Evolutionary conservation across 495 filamentous ascomycete genomes (phyloP).

Genomic region (Amorphotheca resinae): DNA sequence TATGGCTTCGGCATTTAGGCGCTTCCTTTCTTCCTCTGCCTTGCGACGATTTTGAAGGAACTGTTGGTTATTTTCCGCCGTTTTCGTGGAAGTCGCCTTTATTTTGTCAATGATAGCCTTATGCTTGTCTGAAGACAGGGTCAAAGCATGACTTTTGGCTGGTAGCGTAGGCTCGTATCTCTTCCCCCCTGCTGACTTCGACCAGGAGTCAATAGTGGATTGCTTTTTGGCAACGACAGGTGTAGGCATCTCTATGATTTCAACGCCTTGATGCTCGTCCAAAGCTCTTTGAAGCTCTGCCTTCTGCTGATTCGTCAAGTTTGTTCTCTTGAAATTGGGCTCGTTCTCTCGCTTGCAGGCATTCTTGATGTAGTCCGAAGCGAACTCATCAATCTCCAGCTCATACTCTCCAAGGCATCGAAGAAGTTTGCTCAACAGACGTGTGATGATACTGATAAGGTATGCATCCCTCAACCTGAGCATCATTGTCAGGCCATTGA

Average conservation of each 20-base stretch:
- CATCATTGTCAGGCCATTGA: slow-evolving; percentile 65
- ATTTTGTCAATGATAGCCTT: slow-evolving; percentile 28
- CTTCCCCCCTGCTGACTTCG: slow-evolving; percentile 13
- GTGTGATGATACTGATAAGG: slow-evolving; percentile 62
- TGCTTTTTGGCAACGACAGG: slow-evolving; percentile 35
- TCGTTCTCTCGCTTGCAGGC: slow-evolving; percentile 19
- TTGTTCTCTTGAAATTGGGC: slow-evolving; percentile 42
- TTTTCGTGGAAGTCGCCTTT: slow-evolving; percentile 22
- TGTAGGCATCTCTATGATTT: slow-evolving; percentile 31
- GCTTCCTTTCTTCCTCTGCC: slow-evolving; percentile 63
- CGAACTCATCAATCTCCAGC: slow-evolving; percentile 50
- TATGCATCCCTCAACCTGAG: slow-evolving; percentile 73
- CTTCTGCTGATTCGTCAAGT: slow-evolving; percentile 62
- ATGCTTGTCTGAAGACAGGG: slow-evolving; percentile 23
- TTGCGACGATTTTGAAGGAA: slow-evolving; percentile 59
- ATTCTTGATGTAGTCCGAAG: slow-evolving; percentile 47
- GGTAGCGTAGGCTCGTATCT: slow-evolving; percentile 14
- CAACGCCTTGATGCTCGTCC: slow-evolving; percentile 55
- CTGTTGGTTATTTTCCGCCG: slow-evolving; percentile 3
- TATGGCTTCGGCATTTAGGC: slow-evolving; percentile 52
- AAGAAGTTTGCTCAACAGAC: slow-evolving; percentile 52
- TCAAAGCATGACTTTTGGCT: slow-evolving; percentile 17
- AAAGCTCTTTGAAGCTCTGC: slow-evolving; percentile 70
- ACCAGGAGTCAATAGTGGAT: slow-evolving; percentile 46
- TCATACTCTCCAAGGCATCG: slow-evolving; percentile 54